These are phyloP conservation scores for Haplosporangium sp. DNA, from an alignment of 371 early-diverging fungal genomes.

Conservation along the genomic window DNA sequence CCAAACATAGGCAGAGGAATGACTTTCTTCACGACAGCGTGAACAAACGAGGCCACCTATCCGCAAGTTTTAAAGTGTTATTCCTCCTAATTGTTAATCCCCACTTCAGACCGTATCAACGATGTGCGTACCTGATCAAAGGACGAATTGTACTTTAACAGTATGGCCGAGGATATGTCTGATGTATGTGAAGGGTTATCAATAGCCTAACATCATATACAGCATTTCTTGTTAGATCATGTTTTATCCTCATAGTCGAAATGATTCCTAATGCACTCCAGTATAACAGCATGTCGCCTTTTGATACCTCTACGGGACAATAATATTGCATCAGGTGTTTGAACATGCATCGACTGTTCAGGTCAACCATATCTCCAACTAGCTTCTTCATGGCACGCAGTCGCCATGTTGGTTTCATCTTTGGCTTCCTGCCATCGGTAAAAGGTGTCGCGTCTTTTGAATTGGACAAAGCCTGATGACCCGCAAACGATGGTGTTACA, in stretches of 20 bases:
- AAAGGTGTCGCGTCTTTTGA: not conserved
- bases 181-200: constrained; percentile 3
- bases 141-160: constrained; percentile 12
- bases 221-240: not conserved
- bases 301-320: constrained; percentile 39
- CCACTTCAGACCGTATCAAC: not conserved
- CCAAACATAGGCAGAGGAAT: constrained; percentile 71
- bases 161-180: not conserved
- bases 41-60: constrained; percentile 60
- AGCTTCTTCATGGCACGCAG: constrained; percentile 22
- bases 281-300: too few relatives aligned
- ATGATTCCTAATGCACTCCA: too few relatives aligned
- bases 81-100: not conserved
- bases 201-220: constrained; percentile 5
- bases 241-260: too few relatives aligned
- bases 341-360: constrained; percentile 17
- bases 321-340: constrained; percentile 24
- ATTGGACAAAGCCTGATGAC: too few relatives aligned
- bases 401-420: constrained; percentile 22
- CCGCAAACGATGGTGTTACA: too few relatives aligned
- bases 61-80: too few relatives aligned
- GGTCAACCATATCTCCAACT: constrained; percentile 27
- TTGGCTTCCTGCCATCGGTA: not conserved
- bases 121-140: constrained; percentile 25
- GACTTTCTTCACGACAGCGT: constrained; percentile 53